Base-by-base conservation (phyloP, 495 filamentous ascomycete genomes). In the Hypomontagnella submonticulosa region DNA sequence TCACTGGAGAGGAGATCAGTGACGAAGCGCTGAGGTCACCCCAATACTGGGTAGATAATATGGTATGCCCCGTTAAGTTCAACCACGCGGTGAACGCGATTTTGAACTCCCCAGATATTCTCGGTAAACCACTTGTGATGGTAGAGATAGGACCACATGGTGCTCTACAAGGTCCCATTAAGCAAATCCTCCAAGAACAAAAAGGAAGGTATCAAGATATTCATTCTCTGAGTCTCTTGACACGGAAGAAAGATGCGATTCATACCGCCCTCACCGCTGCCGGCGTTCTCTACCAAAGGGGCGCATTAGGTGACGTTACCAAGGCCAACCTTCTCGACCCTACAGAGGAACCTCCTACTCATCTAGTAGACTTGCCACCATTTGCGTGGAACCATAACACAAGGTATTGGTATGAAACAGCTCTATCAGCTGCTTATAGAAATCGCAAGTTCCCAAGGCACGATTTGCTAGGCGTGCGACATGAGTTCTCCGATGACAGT, bases 61-160 rank as follows among this genome's bases (percentile, higher is more conserved):
- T 82, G 57, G 68, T 78, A 7, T 73, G 69, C 20, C 77, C 77
- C 0, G 80, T 82, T 18, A 65, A 57, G 33, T 82, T 81, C 61
- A 66, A 72, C 3, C 62, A 73, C 11, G 79, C 77, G 10, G 46
- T 79, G 0, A 37, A 49, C 13, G 47, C 52, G 43, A 50, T 76
- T 19, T 9, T 71, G 46, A 38, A 53, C 27, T 43, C 58, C 6
- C 44, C 55, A 18, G 27, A 46, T 53, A 10, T 75, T 18, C 23
- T 50, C 8, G 46, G 61, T 19, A 62, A 64, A 15, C 53, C 64
- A 3, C 20, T 67, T 37, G 62, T 52, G 10, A 52, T 87, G 11
- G 61, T 88, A 16, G 85, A 88, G 51, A 70, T 87, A 47, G 86
- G 87, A 1, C 84, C 87, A 40, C 86, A 88, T 57, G 69, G 74